Evolutionary conservation across 2,329 filamentous ascomycete genomes (phyloP).

Genomic region (Alternaria angustiovoidea): DNA sequence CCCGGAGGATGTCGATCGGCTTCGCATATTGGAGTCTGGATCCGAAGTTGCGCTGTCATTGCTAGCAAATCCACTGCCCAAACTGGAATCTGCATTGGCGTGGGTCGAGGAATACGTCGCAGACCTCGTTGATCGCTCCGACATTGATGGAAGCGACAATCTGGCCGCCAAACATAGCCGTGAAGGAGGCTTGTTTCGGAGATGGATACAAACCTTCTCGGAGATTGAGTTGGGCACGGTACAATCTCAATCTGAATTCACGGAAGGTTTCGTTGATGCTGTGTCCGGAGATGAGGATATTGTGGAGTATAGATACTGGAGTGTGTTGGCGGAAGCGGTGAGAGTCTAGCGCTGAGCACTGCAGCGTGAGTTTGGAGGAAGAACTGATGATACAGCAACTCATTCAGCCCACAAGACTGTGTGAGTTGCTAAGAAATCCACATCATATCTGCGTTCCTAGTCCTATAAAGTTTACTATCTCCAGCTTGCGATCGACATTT

Average conservation of each 20-base stretch:
- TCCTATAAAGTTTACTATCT: neutral
- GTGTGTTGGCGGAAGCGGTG: neutral
- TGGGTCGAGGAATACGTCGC: slow-evolving; percentile 9
- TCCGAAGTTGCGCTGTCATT: neutral
- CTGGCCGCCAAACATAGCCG: slow-evolving; percentile 3
- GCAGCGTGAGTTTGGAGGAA: neutral
- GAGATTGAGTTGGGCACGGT: slow-evolving; percentile 10
- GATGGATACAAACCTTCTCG: slow-evolving; percentile 16
- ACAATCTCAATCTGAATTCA: neutral
- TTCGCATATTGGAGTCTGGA: neutral
- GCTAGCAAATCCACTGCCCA: neutral
- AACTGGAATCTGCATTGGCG: neutral
- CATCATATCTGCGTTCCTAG: neutral
- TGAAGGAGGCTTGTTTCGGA: slow-evolving; percentile 14
- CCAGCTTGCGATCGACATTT: neutral
- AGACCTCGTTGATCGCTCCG: neutral
- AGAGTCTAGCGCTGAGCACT: neutral
- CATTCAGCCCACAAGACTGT: neutral
- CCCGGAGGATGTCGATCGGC: neutral
- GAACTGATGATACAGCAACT: neutral
- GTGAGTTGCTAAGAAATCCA: rapidly evolving
- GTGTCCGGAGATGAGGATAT: neutral
- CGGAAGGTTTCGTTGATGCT: slow-evolving; percentile 6
- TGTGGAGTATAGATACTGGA: neutral
- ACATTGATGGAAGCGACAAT: neutral